A percentile compares a stretch with the other conserved stretches of the same genome.
Evolutionary conservation across 768 basidiomycete species (phyloP).

Genomic region (Mycena metata): DNA sequence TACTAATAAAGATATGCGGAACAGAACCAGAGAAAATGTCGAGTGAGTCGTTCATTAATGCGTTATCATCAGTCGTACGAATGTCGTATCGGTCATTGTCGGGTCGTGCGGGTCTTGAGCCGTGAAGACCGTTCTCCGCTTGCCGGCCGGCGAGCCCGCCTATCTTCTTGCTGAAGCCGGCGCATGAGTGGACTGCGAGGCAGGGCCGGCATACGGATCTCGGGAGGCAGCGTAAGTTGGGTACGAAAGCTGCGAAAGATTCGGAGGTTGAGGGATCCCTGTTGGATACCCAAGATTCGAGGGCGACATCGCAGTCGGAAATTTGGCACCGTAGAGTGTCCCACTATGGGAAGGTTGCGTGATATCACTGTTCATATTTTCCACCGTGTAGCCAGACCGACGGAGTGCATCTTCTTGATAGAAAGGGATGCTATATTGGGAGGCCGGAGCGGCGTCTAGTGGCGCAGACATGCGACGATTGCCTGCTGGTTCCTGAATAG

Average conservation of each 20-base stretch:
- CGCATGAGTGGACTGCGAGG: neutral
- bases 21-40: neutral
- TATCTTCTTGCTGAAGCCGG: slow-evolving; percentile 4
- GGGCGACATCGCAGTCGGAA: slow-evolving; percentile 28
- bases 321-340: slow-evolving; percentile 25
- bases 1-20: slow-evolving; percentile 31
- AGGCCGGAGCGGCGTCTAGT: slow-evolving; percentile 5
- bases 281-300: neutral
- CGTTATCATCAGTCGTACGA: slow-evolving; percentile 18
- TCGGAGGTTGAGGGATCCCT: slow-evolving; percentile 17
- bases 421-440: slow-evolving; percentile 11
- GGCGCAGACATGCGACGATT: slow-evolving; percentile 26
- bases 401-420: slow-evolving; percentile 31
- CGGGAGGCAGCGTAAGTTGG: neutral
- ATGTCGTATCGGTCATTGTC: slow-evolving; percentile 13
- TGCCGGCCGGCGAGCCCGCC: slow-evolving; percentile 1
- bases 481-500: slow-evolving; percentile 1
- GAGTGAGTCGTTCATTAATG: slow-evolving; percentile 21
- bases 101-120: slow-evolving; percentile 7
- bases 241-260: slow-evolving; percentile 13
- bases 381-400: slow-evolving; percentile 27
- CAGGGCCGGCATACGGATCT: neutral
- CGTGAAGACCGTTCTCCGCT: slow-evolving; percentile 1
- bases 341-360: slow-evolving; percentile 36
- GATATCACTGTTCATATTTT: slow-evolving; percentile 36